These are phyloP conservation scores for Penicillium atrosanguineum DNA, from an alignment of 495 filamentous ascomycete genomes.

Conservation along the genomic window DNA sequence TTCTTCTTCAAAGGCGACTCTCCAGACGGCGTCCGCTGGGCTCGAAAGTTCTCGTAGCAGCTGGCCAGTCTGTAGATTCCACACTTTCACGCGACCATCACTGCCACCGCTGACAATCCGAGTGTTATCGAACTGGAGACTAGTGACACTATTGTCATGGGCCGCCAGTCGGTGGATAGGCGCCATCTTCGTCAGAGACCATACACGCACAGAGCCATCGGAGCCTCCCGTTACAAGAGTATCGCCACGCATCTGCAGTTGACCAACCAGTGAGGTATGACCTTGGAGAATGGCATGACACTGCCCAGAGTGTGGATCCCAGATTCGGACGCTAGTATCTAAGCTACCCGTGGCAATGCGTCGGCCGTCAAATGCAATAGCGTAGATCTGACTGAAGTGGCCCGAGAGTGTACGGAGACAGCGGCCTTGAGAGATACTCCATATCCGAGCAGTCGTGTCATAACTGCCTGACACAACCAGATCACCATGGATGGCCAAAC, in stretches of 20 bases:
- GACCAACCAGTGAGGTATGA: conserved; percentile 95
- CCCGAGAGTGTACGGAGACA: conserved; percentile 88
- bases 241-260: conserved; percentile 90
- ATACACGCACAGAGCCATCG: conserved; percentile 92
- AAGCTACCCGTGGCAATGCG: conserved; percentile 95
- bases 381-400: conserved; percentile 98
- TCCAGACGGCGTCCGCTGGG: conserved; percentile 92
- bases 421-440: conserved; percentile 92
- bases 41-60: conserved; percentile 87
- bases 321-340: conserved; percentile 94
- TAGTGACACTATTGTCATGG: conserved; percentile 98
- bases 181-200: conserved; percentile 84
- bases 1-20: conserved; percentile 97
- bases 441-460: conserved; percentile 93
- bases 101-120: conserved; percentile 93
- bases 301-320: conserved; percentile 86
- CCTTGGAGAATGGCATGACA: conserved; percentile 93
- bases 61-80: conserved; percentile 87
- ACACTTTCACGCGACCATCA: conserved; percentile 95
- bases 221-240: conserved; percentile 95
- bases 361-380: conserved; percentile 91
- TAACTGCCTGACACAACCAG: conserved; percentile 95
- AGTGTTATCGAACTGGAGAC: conserved; percentile 91
- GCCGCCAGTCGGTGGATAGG: conserved; percentile 92
- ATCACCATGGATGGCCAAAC: conserved; percentile 93